Evolutionary conservation across 106 monocot species (phyloP), one percentile per base, ranked within the genome.

Genomic region (Phalaenopsis aphrodite): DNA sequence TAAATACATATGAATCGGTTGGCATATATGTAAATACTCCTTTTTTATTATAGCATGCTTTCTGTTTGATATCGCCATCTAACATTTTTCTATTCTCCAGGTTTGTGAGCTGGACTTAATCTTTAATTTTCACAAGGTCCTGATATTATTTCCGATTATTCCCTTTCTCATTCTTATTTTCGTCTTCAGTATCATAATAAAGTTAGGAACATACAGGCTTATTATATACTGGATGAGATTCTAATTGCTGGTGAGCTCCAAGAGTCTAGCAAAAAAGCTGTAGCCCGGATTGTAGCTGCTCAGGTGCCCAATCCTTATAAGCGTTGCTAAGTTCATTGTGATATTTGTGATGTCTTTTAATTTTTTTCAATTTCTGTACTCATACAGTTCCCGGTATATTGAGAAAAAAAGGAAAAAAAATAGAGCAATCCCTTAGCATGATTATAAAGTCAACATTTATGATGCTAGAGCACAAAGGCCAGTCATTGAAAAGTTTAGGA

Each of bases 51-150:
- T 55, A 24, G 64, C 2, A 12, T 80, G 52, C 11, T 36, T 39
- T 58, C 9, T 11, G 55, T 49, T 76, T 49, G 46, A 23, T 76
- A 21, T 76, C n/a, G 18, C 24, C 45, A 45, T 15, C 49, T 76
- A 49, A 49, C 55, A 18, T 68, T 52, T 83, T 66, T 81, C 55
- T 12, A 58, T 19, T 71, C 64, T 78, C 64, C 72, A 99, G 98
- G 98, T 99, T 41, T 99, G 98, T 64, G 98, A 99, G 84, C 80
- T 99, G 82, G 98, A 99, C 80, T 85, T 99, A 88, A 94, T 99
- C 75, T 99, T 94, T 79, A 99, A 99, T 79, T 99, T 99, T 80
- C 98, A 99, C 72, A 99, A 99, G 94, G 98, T 76, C 11, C 11
- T 49, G 3, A 6, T 47, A 24, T n/a, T 93, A 78, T 42, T 77